Evolutionary conservation across 176 grass and related monocot species (phyloP), one percentile per base, ranked within the genome.

Genomic region (Lolium perenne): DNA sequence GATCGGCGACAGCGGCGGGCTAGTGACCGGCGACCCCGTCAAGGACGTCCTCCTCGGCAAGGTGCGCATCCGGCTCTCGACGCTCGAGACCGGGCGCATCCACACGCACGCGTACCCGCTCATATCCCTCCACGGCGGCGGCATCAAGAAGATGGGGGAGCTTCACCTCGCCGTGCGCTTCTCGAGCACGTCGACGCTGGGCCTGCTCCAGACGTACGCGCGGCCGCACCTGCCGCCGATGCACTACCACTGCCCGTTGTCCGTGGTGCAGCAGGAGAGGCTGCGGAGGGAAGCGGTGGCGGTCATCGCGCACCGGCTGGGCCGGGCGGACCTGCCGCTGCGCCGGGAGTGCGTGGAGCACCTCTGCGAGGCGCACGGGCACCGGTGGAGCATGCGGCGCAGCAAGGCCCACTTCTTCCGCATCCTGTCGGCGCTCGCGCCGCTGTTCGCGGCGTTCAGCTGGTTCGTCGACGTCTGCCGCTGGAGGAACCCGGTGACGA

Each of bases 371-470:
- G 85, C 77, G 77, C 82, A 87, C 70, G 57, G 67, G 50, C 91
- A 89, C 77, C 74, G 82, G 46, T 95, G 94, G 94, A 93, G 94
- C 81, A 93, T 95, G 94, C 89, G 94, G 45, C 88, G 91, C 25
- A 89, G 94, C 91, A 95, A 92, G 86, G 94, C 94, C 7, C 92
- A 95, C 84, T 95, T 95, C 80, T 95, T 93, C 84, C 91, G 94
- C 71, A 41, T 95, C 80, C 76, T 91, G 73, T 60, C 89, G 1
- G 83, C 90, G 74, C 77, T 93, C 7, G 89, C 91, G 53, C 91
- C 91, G 0, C 68, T 88, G 41, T 92, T 91, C 80, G 74, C 86
- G 22, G 57, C 83, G 55, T 57, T 89, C 54, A 71, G 38, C 59
- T 95, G 94, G 94, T 89, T 95, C 84, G 43, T 53, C 16, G 89